These are phyloP conservation scores for Whalleya microplaca DNA, from an alignment of 2,329 filamentous ascomycete genomes.

Conservation along the genomic window DNA sequence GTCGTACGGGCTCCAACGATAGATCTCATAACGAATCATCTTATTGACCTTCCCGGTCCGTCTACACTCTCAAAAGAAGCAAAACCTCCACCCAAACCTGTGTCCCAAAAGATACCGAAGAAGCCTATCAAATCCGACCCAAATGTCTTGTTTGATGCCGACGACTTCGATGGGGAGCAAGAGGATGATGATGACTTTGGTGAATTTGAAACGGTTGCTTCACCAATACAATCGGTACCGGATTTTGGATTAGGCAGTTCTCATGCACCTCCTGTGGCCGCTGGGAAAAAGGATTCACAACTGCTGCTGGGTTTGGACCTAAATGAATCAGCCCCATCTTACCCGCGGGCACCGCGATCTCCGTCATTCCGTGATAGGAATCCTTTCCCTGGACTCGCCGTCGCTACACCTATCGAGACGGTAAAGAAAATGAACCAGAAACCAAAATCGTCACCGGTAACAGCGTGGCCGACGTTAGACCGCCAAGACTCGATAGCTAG, in stretches of 20 bases:
- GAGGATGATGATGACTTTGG: conserved; percentile 61
- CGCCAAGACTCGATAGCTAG: conserved; percentile 17
- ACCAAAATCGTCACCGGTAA: conserved; percentile 44
- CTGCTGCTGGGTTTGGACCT: conserved; percentile 42
- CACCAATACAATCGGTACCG: conserved; percentile 26
- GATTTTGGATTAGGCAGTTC: conserved; percentile 48
- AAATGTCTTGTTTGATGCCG: conserved; percentile 70
- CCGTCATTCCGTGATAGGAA: conserved; percentile 58
- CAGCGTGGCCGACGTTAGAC: conserved; percentile 50
- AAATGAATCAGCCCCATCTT: conserved; percentile 38
- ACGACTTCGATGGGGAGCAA: conserved; percentile 53
- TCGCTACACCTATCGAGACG: conserved; percentile 47
- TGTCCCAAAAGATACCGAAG: conserved; percentile 18
- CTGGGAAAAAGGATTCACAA: conserved; percentile 35
- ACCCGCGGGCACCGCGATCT: conserved; percentile 54
- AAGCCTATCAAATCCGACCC: conserved; percentile 40
- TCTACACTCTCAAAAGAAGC: conserved; percentile 12
- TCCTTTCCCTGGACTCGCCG: conserved; percentile 52
- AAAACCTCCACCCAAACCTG: conserved; percentile 9
- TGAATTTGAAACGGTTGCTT: conserved; percentile 58
- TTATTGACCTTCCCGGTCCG: conserved; percentile 43
- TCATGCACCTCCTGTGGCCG: conserved; percentile 32
- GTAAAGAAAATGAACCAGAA: conserved; percentile 39
- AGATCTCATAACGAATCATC: conserved; percentile 57
- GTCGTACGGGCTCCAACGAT: conserved; percentile 54